phyloP scores from a whole-genome alignment of 306 rosid species.

The Dalbergia cultrata region DNA sequence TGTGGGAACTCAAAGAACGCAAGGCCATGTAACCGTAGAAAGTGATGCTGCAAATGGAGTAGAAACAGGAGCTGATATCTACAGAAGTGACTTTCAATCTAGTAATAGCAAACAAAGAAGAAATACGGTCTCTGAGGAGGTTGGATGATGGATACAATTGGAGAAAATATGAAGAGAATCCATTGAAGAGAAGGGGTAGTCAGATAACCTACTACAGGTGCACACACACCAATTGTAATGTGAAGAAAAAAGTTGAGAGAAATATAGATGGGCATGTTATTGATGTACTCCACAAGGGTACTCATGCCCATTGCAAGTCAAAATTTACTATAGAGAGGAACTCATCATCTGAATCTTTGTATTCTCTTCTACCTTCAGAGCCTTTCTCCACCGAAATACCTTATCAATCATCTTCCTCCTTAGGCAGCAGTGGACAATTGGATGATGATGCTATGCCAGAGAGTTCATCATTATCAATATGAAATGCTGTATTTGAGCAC shows the following conservation, averaged over 20 bases:
- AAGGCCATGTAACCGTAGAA: slow-evolving; percentile 23
- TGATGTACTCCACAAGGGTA: slow-evolving; percentile 75
- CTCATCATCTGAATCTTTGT: slow-evolving; percentile 56
- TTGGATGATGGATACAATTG: slow-evolving; percentile 65
- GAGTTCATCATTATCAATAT: slow-evolving; percentile 63
- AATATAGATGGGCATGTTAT: slow-evolving; percentile 66
- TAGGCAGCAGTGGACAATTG: slow-evolving; percentile 51
- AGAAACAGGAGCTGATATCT: slow-evolving; percentile 14
- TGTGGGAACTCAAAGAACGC: too few relatives aligned
- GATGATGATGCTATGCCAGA: slow-evolving; percentile 62
- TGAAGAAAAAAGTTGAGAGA: slow-evolving; percentile 78
- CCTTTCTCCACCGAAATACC: slow-evolving; percentile 39
- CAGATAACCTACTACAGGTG: slow-evolving; percentile 82
- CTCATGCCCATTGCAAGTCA: slow-evolving; percentile 71
- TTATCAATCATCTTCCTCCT: slow-evolving; percentile 55
- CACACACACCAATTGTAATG: slow-evolving; percentile 65
- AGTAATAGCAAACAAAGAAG: slow-evolving; percentile 39
- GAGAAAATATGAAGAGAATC: slow-evolving; percentile 76
- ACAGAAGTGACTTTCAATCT: slow-evolving; percentile 34
- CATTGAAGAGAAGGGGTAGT: slow-evolving; percentile 72
- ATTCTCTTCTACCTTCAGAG: slow-evolving; percentile 53
- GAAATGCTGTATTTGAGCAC: slow-evolving; percentile 45
- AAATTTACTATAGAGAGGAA: slow-evolving; percentile 56
- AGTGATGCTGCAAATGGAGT: slow-evolving; percentile 19
- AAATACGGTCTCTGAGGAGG: slow-evolving; percentile 50